Evolutionary conservation across 768 basidiomycete genomes (phyloP), one percentile per base, ranked within the genome.

Genomic region (Inosperma sp.): DNA sequence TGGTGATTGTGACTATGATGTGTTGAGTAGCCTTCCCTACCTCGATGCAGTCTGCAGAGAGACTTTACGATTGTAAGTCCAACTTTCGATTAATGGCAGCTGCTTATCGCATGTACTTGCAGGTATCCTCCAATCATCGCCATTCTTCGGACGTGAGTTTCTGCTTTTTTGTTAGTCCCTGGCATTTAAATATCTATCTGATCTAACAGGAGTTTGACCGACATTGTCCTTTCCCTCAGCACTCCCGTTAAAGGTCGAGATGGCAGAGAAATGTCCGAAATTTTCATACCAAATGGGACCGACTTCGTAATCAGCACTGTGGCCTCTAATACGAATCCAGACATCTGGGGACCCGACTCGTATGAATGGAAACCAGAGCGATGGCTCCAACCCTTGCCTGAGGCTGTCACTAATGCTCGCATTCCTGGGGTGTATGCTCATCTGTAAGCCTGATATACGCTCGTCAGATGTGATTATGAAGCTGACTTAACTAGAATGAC

Each of bases 331-430:
- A 60, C 66, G 0, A 68, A 68, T 36, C 65, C 63, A 14, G 65
- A 65, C 10, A 54, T 78, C 14, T 80, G 76, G 77, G 78, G 77
- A 8, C 65, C 68, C 2, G 77, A 79, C 52, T 72, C 72, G 2
- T 31, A 63, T 12, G 72, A 76, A 51, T 78, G 74, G 68, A 77
- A 73, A 41, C 77, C 77, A 0, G 76, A 78, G 51, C 60, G 78
- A 16, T 80, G 79, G 78, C 58, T 78, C 3, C 59, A 59, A 2
- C 60, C 51, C 27, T 53, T 63, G 17, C 62, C 59, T 2, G 56
- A 62, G 5, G 54, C 57, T 19, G 58, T 73, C 8, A 52, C 52
- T 2, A 60, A 65, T n/a, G 70, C 69, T 3, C 68, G 64, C 9
- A 56, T 76, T 8, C 75, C 75, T 3, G 76, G 76, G 3, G 56